A percentile compares a stretch with the other conserved stretches of the same genome.
phyloP scores from a whole-genome alignment of 176 grass and related monocot genomes.

The Ananas comosus region DNA sequence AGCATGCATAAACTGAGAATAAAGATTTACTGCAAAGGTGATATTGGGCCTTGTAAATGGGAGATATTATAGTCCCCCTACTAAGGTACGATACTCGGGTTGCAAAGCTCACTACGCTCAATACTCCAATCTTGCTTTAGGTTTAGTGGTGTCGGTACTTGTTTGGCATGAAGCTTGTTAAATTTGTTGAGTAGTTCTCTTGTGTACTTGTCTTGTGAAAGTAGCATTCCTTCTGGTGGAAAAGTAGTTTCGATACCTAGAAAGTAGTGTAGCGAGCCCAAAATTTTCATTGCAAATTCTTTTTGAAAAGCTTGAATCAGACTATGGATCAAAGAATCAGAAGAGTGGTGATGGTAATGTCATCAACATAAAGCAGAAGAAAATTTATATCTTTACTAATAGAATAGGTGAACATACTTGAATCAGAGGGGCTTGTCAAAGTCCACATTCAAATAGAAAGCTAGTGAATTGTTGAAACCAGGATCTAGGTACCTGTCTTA shows the following conservation, averaged over 20 bases:
- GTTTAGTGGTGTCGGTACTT: background rate
- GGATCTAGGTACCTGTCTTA: background rate
- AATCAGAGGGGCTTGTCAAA: background rate
- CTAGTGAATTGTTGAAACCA: background rate
- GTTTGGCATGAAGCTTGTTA: background rate
- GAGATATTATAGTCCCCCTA: background rate
- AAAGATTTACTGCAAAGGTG: background rate
- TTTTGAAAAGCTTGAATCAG: background rate
- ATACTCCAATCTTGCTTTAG: background rate
- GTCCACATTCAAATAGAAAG: background rate
- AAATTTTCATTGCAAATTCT: background rate
- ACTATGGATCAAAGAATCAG: background rate
- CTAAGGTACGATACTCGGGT: background rate
- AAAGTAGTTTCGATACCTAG: background rate
- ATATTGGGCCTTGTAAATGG: background rate
- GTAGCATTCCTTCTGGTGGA: background rate
- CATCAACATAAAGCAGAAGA: conserved; percentile 1
- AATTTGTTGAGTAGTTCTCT: background rate
- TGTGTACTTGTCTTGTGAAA: background rate
- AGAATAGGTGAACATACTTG: background rate
- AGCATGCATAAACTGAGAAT: conserved; percentile 4
- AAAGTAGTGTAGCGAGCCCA: background rate
- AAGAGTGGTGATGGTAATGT: background rate
- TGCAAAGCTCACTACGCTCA: background rate
- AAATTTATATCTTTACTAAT: background rate